Percentiles rank a stretch among this genome's conserved stretches.
phyloP scores from a whole-genome alignment of 1,284 basidiomycete species.

The Erythrobasidium hasegawianum region DNA sequence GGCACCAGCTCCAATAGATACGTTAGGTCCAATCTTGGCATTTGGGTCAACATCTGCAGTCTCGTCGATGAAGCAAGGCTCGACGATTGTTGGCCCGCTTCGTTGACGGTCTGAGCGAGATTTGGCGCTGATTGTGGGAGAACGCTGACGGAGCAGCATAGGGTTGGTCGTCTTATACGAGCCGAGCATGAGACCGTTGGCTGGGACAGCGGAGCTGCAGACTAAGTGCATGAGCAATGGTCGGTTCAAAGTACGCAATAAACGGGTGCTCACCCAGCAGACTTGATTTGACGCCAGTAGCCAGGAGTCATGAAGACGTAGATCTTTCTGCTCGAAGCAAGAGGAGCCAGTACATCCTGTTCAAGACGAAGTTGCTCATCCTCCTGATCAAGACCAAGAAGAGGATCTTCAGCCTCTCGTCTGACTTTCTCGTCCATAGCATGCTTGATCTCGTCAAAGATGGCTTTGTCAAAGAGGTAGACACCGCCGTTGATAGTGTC shows the following conservation, averaged over 20 bases:
- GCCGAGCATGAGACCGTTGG: conserved; percentile 50
- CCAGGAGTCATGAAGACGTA: conserved; percentile 54
- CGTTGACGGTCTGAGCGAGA: conserved; percentile 38
- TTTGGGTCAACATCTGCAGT: conserved; percentile 50
- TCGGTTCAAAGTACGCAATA: not conserved
- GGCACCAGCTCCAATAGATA: conserved; percentile 50
- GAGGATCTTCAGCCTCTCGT: conserved; percentile 48
- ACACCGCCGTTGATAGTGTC: conserved; percentile 54
- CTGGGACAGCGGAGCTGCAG: conserved; percentile 53
- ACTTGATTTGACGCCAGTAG: conserved; percentile 57
- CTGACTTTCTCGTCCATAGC: conserved; percentile 55
- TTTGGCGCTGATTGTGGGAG: conserved; percentile 46
- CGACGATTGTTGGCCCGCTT: conserved; percentile 46
- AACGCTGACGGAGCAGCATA: conserved; percentile 46
- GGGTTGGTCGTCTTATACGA: conserved; percentile 48
- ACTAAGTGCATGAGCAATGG: not conserved
- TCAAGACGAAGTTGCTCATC: conserved; percentile 54
- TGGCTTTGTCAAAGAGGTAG: conserved; percentile 53
- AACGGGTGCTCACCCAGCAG: conserved; percentile 50
- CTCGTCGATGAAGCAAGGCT: conserved; percentile 53
- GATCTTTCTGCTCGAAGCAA: conserved; percentile 53
- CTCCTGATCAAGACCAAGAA: conserved; percentile 44
- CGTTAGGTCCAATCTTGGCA: conserved; percentile 55
- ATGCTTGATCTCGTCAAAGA: conserved; percentile 55
- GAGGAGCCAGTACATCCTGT: conserved; percentile 55